Evolutionary conservation across 225 moss, liverwort and hornwort genomes (phyloP).

Genomic region (Sphagnum tenellum): DNA sequence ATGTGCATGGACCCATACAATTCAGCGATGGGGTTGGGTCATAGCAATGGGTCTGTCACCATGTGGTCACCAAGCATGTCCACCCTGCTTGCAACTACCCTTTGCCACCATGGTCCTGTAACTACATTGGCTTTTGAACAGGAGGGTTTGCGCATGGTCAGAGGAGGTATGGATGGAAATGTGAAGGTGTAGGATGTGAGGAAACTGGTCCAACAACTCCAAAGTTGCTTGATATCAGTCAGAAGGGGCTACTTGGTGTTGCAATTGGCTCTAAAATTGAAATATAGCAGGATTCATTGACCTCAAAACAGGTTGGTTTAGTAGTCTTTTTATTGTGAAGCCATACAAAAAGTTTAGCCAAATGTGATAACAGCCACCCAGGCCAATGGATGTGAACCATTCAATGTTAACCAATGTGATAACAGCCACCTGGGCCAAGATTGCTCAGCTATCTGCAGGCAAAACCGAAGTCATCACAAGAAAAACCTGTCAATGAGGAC

Average conservation of each 20-base stretch:
- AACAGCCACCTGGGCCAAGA: too few species aligned
- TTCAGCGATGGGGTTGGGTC: constrained; percentile 78
- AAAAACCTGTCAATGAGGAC: too few species aligned
- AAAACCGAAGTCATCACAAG: too few species aligned
- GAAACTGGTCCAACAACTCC: constrained; percentile 61
- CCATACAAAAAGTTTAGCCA: too few species aligned
- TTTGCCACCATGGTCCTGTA: constrained; percentile 87
- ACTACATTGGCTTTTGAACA: constrained; percentile 66
- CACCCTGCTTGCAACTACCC: constrained; percentile 73
- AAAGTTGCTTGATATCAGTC: constrained; percentile 70
- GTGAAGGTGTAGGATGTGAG: constrained; percentile 96
- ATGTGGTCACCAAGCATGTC: constrained; percentile 99
- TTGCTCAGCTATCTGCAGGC: too few species aligned
- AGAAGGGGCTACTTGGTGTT: constrained; percentile 68
- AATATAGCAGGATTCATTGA: constrained; percentile 84
- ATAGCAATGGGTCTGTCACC: constrained; percentile 82
- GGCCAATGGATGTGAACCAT: too few species aligned
- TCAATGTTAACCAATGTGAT: too few species aligned
- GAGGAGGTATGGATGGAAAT: constrained; percentile 78
- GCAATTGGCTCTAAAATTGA: constrained; percentile 79
- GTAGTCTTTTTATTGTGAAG: too few species aligned
- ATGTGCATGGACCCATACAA: constrained; percentile 90
- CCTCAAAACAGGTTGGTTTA: constrained; percentile 49
- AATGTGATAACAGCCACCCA: too few species aligned
- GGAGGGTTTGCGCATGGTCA: constrained; percentile 76